Base-by-base conservation (phyloP, 805 yeast species). In the Cyberlindnera euphorbiae region DNA sequence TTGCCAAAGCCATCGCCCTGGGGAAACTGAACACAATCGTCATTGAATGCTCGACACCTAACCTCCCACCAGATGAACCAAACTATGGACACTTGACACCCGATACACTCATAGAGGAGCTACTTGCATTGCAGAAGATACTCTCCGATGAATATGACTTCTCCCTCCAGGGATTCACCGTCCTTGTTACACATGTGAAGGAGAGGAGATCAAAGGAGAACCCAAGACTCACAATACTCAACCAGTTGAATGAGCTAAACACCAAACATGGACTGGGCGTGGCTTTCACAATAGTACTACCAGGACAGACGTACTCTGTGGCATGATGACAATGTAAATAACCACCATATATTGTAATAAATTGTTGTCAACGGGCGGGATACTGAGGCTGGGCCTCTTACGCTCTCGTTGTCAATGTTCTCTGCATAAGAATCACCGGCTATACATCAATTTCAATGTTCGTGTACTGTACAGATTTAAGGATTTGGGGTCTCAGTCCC, bases 31-130 rank as follows among this genome's bases (percentile, higher is more conserved):
- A 58, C 15, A 76, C 78, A 0, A 71, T 88, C 2, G 57, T 87
- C 12, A 72, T 89, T 17, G 97, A 88, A 56, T 88, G 97, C 53
- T 84, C 95, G 1, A 71, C 75, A 6, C 50, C 67, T 2, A 66
- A 67, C 42, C 59, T 63, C 9, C 67, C 71, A 1, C 62, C 65
- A 1, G 58, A 63, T 8, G 66, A 67, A 6, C 69, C 74, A 3
- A 51, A 86, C 17, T 88, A 76, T 55, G 97, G 97, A 2, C 97
- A 88, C 59, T 53, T 88, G 59, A 79, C 82, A 10, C 95, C 96
- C 4, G 48, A 56, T 3, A 70, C 71, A 46, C 57, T 88, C 19
- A 67, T 83, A 10, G 52, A 60, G 6, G 95, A 86, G 50, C 60
- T 89, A 12, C 11, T 25, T 3, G 17, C 26, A 4, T 24, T 43